Evolutionary conservation across 345 rosid species (phyloP).

Genomic region (Acer campestre): DNA sequence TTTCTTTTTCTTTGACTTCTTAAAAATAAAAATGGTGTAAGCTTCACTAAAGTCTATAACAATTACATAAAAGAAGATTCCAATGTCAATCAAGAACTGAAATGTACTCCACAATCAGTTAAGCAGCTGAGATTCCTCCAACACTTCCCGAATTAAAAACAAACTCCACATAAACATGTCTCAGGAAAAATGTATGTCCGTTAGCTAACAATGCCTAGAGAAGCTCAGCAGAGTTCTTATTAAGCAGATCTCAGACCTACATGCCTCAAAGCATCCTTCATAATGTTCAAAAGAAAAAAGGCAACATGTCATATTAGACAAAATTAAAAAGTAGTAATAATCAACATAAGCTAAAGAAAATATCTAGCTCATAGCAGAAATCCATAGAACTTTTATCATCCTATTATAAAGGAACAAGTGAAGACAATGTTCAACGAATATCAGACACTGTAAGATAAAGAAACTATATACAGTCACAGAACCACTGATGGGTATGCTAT

Average conservation of each 20-base stretch:
- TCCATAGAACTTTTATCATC: not conserved
- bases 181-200: not conserved
- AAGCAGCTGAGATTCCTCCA: too few species aligned
- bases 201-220: not conserved
- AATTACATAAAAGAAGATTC: too few species aligned
- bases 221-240: not conserved
- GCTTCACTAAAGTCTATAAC: too few species aligned
- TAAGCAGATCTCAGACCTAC: conserved; percentile 1
- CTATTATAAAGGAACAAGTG: not conserved
- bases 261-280: not conserved
- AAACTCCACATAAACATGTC: too few species aligned
- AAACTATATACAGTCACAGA: not conserved
- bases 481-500: not conserved
- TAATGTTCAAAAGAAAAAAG: not conserved
- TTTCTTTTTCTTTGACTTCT: too few species aligned
- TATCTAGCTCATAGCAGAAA: not conserved
- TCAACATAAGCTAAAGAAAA: not conserved
- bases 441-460: not conserved
- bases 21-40: too few species aligned
- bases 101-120: too few species aligned
- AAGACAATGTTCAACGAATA: not conserved
- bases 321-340: not conserved
- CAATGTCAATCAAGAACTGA: too few species aligned
- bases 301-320: not conserved
- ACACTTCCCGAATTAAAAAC: too few species aligned